Conservation (phyloP, 2,329 filamentous ascomycete species). For the Fusarium abutilonis region DNA sequence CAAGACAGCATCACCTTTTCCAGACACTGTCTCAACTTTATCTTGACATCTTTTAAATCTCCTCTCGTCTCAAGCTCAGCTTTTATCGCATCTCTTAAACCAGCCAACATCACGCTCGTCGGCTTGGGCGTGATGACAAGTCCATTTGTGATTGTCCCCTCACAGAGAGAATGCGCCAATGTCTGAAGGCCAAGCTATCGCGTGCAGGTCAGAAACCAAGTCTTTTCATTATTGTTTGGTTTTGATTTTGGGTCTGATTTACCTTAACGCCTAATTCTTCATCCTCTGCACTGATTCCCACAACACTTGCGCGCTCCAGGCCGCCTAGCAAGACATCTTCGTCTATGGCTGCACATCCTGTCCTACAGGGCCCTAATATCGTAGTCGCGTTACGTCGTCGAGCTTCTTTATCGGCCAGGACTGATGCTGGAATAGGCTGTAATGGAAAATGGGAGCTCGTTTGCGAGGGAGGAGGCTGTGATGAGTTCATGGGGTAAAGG, state of each 20-base stretch:
- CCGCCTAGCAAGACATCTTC: constrained; percentile 59
- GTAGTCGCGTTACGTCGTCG: constrained; percentile 48
- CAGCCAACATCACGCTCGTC: constrained; percentile 52
- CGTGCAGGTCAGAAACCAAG: constrained; percentile 17
- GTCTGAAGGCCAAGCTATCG: constrained; percentile 60
- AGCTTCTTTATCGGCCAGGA: constrained; percentile 54
- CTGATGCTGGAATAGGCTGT: constrained; percentile 57
- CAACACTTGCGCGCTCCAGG: constrained; percentile 61
- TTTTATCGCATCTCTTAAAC: constrained; percentile 54
- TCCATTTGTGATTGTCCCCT: constrained; percentile 43
- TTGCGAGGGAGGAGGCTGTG: constrained; percentile 47
- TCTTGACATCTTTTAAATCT: constrained; percentile 30
- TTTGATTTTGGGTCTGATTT: constrained; percentile 5
- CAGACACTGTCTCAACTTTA: constrained; percentile 52
- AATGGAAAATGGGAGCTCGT: constrained; percentile 58
- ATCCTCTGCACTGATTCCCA: constrained; percentile 65
- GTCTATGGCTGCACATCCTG: constrained; percentile 62
- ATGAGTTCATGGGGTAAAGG: constrained; percentile 4
- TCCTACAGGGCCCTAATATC: constrained; percentile 48
- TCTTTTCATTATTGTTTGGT: too few relatives aligned
- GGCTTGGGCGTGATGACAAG: constrained; percentile 63
- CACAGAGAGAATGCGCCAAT: constrained; percentile 54
- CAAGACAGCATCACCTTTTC: constrained; percentile 63
- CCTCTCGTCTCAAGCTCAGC: constrained; percentile 47
- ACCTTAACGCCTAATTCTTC: constrained; percentile 60